These are phyloP conservation scores for Gaeumannomyces tritici DNA, from an alignment of 2,329 filamentous ascomycete species.

Conservation along the genomic window DNA sequence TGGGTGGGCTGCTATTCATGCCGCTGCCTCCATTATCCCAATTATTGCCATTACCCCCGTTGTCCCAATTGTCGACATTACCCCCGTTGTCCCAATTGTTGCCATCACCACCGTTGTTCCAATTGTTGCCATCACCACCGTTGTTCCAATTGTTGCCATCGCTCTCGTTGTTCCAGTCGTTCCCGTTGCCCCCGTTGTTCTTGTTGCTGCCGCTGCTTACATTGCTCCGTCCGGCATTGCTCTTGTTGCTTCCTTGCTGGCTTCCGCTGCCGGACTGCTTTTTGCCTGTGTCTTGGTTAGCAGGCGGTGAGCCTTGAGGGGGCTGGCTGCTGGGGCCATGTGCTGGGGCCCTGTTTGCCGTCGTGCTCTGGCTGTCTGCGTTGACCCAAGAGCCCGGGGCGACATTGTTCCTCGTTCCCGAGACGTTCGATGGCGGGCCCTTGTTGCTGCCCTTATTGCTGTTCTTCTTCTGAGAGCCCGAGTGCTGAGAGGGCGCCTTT, in stretches of 20 bases:
- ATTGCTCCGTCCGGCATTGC: neutral
- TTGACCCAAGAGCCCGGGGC: neutral
- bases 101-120: too few relatives aligned
- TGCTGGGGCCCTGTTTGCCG: neutral
- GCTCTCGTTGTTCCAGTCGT: neutral
- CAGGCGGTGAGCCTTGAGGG: neutral
- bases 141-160: neutral
- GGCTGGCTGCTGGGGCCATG: neutral
- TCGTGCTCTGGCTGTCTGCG: neutral
- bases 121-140: too few relatives aligned
- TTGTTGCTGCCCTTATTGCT: neutral
- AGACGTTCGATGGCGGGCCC: neutral
- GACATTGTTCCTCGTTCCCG: neutral
- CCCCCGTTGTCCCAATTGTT: too few relatives aligned
- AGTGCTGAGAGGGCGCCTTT: neutral
- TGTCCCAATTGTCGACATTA: too few relatives aligned
- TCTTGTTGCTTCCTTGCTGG: neutral
- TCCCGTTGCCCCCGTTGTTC: neutral
- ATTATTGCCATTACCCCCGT: too few relatives aligned
- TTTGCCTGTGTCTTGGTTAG: slow-evolving; percentile 1
- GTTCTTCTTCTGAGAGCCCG: neutral
- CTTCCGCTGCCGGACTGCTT: neutral
- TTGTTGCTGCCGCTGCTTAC: neutral
- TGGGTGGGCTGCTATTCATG: neutral
- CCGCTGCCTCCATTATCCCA: neutral